These are phyloP conservation scores for Fusarium continuum DNA, from an alignment of 2,329 filamentous ascomycete genomes.

Conservation along the genomic window DNA sequence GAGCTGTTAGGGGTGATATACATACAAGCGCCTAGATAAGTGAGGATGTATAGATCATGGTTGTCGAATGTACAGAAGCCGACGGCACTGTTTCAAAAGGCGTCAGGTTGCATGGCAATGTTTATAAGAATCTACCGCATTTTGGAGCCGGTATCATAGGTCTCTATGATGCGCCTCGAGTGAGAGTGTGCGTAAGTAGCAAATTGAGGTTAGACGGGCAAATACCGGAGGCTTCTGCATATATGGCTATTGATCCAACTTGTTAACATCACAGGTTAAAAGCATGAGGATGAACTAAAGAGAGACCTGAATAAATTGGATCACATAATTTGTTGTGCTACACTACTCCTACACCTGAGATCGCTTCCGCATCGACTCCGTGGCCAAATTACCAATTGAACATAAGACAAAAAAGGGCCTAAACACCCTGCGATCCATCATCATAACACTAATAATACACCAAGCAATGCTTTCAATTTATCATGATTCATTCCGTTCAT, in stretches of 20 bases:
- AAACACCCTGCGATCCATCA: neutral
- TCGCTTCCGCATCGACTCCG: constrained; percentile 18
- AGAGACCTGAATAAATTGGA: neutral
- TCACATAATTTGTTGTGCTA: constrained; percentile 11
- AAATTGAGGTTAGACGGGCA: no score
- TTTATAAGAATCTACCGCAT: constrained; percentile 1
- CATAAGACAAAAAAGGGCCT: neutral
- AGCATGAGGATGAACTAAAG: no score
- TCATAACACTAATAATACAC: constrained; percentile 14
- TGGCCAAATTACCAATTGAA: constrained; percentile 2
- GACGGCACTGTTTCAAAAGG: neutral
- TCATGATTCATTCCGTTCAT: constrained; percentile 25
- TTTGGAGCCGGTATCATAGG: neutral
- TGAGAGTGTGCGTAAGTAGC: no score
- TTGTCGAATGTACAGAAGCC: neutral
- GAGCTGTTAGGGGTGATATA: neutral
- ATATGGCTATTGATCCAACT: no score
- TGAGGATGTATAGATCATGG: neutral
- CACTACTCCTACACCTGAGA: constrained; percentile 19
- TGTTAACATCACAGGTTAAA: no score
- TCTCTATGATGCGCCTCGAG: no score
- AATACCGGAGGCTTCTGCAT: no score
- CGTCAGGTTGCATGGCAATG: constrained; percentile 7
- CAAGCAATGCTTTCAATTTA: neutral
- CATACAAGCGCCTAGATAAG: constrained; percentile 7